Percentiles rank a stretch among this genome's conserved stretches.
Conservation (phyloP, 352 stramenopile species). For the Globisporangium cylindrosporum region DNA sequence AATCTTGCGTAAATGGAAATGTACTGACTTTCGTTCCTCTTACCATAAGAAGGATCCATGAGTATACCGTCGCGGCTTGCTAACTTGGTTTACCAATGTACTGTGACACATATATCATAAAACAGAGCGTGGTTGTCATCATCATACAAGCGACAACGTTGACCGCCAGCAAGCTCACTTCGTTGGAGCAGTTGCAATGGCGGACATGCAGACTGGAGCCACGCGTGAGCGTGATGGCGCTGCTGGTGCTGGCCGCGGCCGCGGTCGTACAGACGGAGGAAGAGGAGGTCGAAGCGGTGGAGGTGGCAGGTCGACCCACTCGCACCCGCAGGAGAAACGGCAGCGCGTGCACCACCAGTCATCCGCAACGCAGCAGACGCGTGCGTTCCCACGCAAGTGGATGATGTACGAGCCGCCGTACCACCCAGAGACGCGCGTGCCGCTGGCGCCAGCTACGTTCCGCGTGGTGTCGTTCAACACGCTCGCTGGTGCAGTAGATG, state of each 20-base stretch:
- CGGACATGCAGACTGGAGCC: neutral
- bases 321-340: conserved; percentile 6
- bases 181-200: neutral
- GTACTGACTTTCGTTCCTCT: no score
- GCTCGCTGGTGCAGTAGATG: conserved; percentile 36
- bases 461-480: conserved; percentile 74
- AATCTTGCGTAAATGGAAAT: no score
- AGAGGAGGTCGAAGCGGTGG: neutral
- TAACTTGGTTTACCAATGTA: no score
- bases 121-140: no score
- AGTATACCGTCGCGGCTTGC: no score
- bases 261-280: neutral
- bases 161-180: no score
- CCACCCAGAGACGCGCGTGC: conserved; percentile 16
- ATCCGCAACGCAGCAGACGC: conserved; percentile 7
- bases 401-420: conserved; percentile 42
- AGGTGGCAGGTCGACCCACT: neutral
- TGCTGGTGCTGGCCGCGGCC: neutral
- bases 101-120: no score
- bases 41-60: no score
- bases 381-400: conserved; percentile 37
- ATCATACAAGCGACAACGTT: no score
- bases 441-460: conserved; percentile 37
- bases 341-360: neutral
- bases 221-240: neutral